These are phyloP conservation scores for Gypsophila paniculata DNA, from an alignment of 179 eudicot species.

Conservation along the genomic window DNA sequence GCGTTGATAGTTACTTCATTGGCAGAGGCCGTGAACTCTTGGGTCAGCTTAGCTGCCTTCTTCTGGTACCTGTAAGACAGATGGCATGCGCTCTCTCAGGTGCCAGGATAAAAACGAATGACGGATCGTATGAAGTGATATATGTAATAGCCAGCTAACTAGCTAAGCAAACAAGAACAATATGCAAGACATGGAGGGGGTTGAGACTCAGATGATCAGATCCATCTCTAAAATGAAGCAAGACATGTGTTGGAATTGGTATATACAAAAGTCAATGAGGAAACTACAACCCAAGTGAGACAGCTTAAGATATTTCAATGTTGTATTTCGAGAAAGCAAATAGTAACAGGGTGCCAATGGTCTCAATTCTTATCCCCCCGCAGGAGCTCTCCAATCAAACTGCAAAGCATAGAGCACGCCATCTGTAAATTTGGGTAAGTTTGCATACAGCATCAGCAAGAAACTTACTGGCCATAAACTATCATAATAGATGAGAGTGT, in stretches of 20 bases:
- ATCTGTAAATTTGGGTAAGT: background rate
- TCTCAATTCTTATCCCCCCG: conserved; percentile 4
- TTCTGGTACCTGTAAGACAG: conserved; percentile 74
- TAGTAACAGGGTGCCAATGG: conserved; percentile 2
- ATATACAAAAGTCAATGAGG: background rate
- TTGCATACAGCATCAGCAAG: conserved; percentile 10
- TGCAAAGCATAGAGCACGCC: background rate
- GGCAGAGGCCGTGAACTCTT: conserved; percentile 85
- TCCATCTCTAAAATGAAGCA: background rate
- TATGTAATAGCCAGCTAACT: background rate
- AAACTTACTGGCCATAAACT: conserved; percentile 79
- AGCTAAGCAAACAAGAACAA: background rate
- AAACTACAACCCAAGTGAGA: background rate
- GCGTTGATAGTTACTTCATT: conserved; percentile 58
- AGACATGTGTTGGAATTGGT: background rate
- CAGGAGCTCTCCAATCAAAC: background rate
- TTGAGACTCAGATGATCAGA: background rate
- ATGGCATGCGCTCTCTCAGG: conserved; percentile 12
- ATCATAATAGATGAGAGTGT: conserved; percentile 65
- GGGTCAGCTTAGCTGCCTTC: conserved; percentile 83
- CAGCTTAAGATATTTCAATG: background rate
- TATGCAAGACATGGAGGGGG: background rate
- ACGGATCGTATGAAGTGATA: background rate
- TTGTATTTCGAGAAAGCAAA: background rate
- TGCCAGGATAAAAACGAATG: background rate